A percentile compares a stretch with the other conserved stretches of the same genome.
Evolutionary conservation across 257 asterid species (phyloP).

Genomic region (Henckelia pumila): DNA sequence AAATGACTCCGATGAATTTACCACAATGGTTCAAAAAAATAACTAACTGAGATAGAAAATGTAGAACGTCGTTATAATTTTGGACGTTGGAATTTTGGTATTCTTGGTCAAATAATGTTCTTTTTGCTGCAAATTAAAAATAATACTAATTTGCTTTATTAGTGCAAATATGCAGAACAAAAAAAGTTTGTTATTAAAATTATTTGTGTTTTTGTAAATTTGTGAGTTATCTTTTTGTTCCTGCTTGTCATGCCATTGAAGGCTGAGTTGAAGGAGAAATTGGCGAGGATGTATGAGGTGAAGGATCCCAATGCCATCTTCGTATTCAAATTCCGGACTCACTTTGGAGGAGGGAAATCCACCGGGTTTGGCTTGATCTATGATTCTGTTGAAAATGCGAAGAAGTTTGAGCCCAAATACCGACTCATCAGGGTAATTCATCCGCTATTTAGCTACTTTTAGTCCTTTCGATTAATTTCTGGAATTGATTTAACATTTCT

Average conservation of each 20-base stretch:
- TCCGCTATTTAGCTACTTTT: not conserved
- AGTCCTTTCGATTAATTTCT: not conserved
- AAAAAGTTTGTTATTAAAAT: no score
- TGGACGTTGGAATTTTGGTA: not conserved
- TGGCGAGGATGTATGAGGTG: conserved; percentile 61
- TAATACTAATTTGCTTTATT: not conserved
- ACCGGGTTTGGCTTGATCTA: conserved; percentile 84
- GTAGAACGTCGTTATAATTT: not conserved
- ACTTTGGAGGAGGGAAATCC: conserved; percentile 82
- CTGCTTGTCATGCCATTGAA: conserved; percentile 17
- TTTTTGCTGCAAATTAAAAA: not conserved
- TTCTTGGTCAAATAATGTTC: not conserved
- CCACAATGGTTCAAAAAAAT: no score
- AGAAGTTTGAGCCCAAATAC: conserved; percentile 87
- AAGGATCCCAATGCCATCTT: conserved; percentile 63
- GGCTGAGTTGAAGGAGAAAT: conserved; percentile 77
- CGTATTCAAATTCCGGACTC: conserved; percentile 74
- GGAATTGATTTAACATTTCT: not conserved
- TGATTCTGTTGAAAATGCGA: conserved; percentile 71
- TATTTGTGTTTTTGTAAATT: not conserved
- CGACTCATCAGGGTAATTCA: conserved; percentile 74
- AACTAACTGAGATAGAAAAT: no score
- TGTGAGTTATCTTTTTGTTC: not conserved
- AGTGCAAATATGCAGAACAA: not conserved
- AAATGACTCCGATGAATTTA: no score